Base-by-base conservation (phyloP, 768 basidiomycete genomes). In the Podaxis mareebaensis region DNA sequence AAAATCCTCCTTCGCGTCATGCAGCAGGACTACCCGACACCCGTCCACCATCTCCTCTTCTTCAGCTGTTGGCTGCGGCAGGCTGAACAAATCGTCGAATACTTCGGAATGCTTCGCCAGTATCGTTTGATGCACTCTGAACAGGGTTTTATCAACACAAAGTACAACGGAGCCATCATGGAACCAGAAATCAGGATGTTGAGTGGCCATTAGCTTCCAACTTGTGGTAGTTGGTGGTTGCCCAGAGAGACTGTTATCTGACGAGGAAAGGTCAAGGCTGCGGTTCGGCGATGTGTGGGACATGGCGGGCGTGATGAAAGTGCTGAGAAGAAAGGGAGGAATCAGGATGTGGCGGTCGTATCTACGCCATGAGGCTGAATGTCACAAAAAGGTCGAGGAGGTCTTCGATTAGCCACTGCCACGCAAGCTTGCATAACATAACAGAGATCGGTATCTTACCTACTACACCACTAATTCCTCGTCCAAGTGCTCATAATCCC, bases 61-160 rank as follows among this genome's bases (percentile, higher is more conserved):
- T 0, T 71, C 68, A 4, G 26, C 46, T 40, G 49, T 46, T 5
- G 85, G 85, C 64, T 83, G 85, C 11, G 87, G 88, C 7, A 90
- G 67, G 3, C 78, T 77, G 66, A 91, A 85, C 55, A 90, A 74
- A 64, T 84, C 86, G 15, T 79, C 78, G 66, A 91, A 91, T 1
- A 90, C 77, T 44, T 90, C 87, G 0, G 88, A 88, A 66, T 90
- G 87, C 57, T 76, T 77, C 4, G 77, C 74, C 0, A 82, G 70
- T 20, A 81, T 78, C 17, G 81, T 80, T 58, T 80, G 79, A 64
- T 83, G 81, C 0, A 83, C 78, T 6, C 77, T 72, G 60, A 82
- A 83, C 20, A 81, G 71, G 33, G 71, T 76, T 36, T 72, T 66
- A 54, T 78, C 72, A n/a, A 79, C 78, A 20, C 70, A 66, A 5